A percentile compares a stretch with the other conserved stretches of the same genome.
Evolutionary conservation across 495 filamentous ascomycete genomes (phyloP).

Genomic region (Apiosordaria backusii): DNA sequence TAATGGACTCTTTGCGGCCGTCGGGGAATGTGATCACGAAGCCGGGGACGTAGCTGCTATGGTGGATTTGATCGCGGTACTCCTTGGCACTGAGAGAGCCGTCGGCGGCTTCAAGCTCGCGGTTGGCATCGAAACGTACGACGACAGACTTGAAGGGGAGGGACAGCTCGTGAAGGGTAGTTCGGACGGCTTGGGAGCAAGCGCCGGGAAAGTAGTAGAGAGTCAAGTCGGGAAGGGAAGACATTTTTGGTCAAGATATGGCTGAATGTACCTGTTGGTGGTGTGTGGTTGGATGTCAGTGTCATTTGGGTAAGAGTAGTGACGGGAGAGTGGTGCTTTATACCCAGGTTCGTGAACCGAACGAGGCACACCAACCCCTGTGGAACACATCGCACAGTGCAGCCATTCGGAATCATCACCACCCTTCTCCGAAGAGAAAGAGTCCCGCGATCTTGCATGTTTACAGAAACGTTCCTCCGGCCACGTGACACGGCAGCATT

Average conservation of each 20-base stretch:
- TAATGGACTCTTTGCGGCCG: not conserved
- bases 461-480: too few species aligned
- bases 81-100: not conserved
- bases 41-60: not conserved
- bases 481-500: too few species aligned
- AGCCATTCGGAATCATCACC: too few species aligned
- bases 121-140: not conserved
- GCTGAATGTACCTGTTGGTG: too few species aligned
- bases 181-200: not conserved
- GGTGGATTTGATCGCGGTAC: not conserved
- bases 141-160: not conserved
- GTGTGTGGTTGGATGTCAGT: too few species aligned
- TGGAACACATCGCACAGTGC: too few species aligned
- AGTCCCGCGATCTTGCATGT: too few species aligned
- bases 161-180: not conserved
- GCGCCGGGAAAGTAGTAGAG: not conserved
- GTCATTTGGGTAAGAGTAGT: too few species aligned
- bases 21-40: not conserved
- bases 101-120: not conserved
- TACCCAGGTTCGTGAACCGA: too few species aligned
- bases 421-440: too few species aligned
- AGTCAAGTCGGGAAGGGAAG: not conserved
- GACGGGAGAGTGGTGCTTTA: too few species aligned
- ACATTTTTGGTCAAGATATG: not conserved
- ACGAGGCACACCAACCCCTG: too few species aligned